These are phyloP conservation scores for Monascus purpureus DNA, from an alignment of 495 filamentous ascomycete genomes.

Conservation along the genomic window DNA sequence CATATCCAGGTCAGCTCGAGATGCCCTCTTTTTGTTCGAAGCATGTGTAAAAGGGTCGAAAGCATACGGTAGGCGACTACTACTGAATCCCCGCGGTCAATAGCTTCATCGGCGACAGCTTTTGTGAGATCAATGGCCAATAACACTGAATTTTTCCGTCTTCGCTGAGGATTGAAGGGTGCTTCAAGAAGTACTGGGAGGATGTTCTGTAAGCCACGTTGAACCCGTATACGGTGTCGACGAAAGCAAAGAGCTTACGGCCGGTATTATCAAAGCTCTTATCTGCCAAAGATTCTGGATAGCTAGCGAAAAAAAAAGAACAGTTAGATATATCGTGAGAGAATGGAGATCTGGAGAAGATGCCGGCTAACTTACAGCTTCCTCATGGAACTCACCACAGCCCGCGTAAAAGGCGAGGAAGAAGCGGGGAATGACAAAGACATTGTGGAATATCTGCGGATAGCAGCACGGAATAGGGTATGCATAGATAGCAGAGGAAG, in stretches of 20 bases:
- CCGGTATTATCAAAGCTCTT: conserved; percentile 90
- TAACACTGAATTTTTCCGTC: conserved; percentile 61
- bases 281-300: conserved; percentile 79
- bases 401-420: conserved; percentile 57
- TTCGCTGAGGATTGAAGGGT: conserved; percentile 42
- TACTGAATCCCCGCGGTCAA: conserved; percentile 56
- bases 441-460: conserved; percentile 20
- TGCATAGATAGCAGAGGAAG: conserved; percentile 3
- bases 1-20: too few relatives aligned
- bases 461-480: conserved; percentile 5
- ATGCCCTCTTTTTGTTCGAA: too few relatives aligned
- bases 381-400: conserved; percentile 68
- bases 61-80: conserved; percentile 78
- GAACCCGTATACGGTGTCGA: background rate
- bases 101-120: conserved; percentile 84
- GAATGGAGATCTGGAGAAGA: too few relatives aligned
- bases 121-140: conserved; percentile 85
- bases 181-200: conserved; percentile 60
- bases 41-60: too few relatives aligned
- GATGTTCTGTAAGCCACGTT: conserved; percentile 3
- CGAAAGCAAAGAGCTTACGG: conserved; percentile 32
- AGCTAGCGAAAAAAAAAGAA: conserved; percentile 33
- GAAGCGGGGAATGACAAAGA: conserved; percentile 10
- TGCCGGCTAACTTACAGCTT: conserved; percentile 48
- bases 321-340: conserved; percentile 10